Conservation (phyloP, 495 filamentous ascomycete species). For the Tuber magnatum region DNA sequence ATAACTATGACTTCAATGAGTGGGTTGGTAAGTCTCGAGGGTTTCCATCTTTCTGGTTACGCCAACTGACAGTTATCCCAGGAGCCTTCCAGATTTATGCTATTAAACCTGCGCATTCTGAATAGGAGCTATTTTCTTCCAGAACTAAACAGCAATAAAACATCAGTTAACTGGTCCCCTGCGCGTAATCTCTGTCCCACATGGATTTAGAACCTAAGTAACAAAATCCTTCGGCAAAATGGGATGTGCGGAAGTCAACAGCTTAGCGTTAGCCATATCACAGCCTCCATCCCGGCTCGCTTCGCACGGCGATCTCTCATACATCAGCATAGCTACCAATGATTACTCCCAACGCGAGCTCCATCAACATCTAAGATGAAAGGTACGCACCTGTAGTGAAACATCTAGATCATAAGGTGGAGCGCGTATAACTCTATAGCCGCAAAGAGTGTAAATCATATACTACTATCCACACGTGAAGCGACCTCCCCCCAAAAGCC, state of each 20-base stretch:
- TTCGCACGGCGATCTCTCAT: neutral
- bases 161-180: neutral
- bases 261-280: neutral
- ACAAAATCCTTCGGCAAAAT: neutral
- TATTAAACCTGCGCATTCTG: neutral
- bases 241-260: neutral
- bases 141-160: too few relatives aligned
- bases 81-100: slow-evolving; percentile 17
- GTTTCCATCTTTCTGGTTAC: neutral
- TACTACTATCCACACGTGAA: too few relatives aligned
- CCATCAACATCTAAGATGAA: neutral
- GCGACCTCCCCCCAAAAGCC: too few relatives aligned
- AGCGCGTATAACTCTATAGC: too few relatives aligned
- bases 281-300: neutral
- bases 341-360: neutral
- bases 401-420: neutral
- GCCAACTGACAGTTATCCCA: neutral
- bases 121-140: neutral
- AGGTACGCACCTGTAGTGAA: neutral
- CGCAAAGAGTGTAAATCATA: too few relatives aligned
- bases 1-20: slow-evolving; percentile 49
- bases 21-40: slow-evolving; percentile 47
- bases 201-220: too few relatives aligned
- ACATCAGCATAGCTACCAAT: neutral
- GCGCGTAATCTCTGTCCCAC: neutral